Conservation (phyloP, 305 asterid species). For the Fraxinus paxiana region DNA sequence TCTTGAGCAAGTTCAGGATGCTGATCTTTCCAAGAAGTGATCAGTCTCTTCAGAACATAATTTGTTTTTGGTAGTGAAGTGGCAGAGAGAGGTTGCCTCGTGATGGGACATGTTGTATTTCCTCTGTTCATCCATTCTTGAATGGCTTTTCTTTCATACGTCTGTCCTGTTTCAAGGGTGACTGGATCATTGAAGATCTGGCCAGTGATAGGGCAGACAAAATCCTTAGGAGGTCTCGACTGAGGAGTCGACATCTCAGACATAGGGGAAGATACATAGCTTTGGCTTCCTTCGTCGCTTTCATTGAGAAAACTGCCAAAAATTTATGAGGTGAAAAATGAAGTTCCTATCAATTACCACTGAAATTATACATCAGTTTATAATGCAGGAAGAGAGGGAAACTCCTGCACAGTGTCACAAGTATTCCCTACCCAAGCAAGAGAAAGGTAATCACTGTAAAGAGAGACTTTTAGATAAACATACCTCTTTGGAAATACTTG, state of each 20-base stretch:
- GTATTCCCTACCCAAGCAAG: background rate
- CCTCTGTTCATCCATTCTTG: conserved; percentile 90
- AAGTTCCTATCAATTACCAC: background rate
- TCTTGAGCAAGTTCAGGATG: conserved; percentile 76
- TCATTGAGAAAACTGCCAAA: conserved; percentile 38
- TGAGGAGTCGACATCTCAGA: conserved; percentile 57
- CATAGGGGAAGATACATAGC: conserved; percentile 49
- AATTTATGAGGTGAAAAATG: conserved; percentile 17
- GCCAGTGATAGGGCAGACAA: conserved; percentile 81
- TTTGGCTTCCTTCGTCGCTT: conserved; percentile 54
- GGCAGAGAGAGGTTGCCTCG: conserved; percentile 71
- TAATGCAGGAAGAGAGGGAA: background rate
- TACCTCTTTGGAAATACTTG: conserved; percentile 59
- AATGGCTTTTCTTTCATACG: conserved; percentile 81
- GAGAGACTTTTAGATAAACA: conserved; percentile 7
- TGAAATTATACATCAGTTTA: background rate
- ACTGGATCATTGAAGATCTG: conserved; percentile 80
- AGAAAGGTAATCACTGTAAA: background rate
- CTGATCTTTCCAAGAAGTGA: conserved; percentile 82
- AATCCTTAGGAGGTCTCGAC: conserved; percentile 88
- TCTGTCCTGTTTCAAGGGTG: conserved; percentile 86
- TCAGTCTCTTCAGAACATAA: conserved; percentile 73
- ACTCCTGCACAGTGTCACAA: background rate
- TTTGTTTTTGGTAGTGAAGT: conserved; percentile 69
- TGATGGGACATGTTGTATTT: conserved; percentile 77